Evolutionary conservation across 2,329 filamentous ascomycete genomes (phyloP).

Genomic region (Fusarium aywerte): DNA sequence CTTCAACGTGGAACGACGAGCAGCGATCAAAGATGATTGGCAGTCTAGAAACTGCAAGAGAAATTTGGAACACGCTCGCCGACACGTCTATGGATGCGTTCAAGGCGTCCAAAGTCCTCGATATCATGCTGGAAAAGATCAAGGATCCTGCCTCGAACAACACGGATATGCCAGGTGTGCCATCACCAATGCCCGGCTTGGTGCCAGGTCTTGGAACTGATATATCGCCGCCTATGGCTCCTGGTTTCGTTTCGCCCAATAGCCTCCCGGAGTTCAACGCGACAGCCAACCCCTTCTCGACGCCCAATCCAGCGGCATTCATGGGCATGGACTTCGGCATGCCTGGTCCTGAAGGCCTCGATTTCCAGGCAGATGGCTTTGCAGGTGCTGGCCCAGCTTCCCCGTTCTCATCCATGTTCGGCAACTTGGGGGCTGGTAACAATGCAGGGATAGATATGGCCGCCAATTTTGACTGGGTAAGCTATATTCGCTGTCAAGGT

Average conservation of each 20-base stretch:
- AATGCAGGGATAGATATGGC: conserved; percentile 56
- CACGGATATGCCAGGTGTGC: conserved; percentile 17
- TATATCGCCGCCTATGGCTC: conserved; percentile 43
- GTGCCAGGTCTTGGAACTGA: conserved; percentile 56
- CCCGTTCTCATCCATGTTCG: conserved; percentile 66
- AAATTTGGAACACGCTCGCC: conserved; percentile 82
- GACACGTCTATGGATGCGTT: conserved; percentile 88
- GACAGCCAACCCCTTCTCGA: conserved; percentile 48
- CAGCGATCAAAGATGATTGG: conserved; percentile 80
- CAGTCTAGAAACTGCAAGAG: conserved; percentile 75
- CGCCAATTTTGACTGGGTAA: conserved; percentile 69
- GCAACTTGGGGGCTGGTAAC: conserved; percentile 52
- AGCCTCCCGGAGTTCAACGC: conserved; percentile 45
- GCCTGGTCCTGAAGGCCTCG: conserved; percentile 46
- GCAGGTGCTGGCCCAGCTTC: conserved; percentile 50
- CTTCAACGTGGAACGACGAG: conserved; percentile 66
- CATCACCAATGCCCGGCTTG: conserved; percentile 42
- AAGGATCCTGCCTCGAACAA: conserved; percentile 49
- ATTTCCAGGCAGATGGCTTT: conserved; percentile 49
- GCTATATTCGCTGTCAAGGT: conserved; percentile 34
- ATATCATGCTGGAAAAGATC: conserved; percentile 85
- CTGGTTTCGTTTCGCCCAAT: conserved; percentile 43
- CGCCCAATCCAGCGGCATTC: conserved; percentile 55
- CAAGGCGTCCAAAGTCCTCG: conserved; percentile 84
- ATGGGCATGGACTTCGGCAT: conserved; percentile 58